phyloP scores from a whole-genome alignment of 2,329 filamentous ascomycete species.

The Purpureocillium lavendulum region DNA sequence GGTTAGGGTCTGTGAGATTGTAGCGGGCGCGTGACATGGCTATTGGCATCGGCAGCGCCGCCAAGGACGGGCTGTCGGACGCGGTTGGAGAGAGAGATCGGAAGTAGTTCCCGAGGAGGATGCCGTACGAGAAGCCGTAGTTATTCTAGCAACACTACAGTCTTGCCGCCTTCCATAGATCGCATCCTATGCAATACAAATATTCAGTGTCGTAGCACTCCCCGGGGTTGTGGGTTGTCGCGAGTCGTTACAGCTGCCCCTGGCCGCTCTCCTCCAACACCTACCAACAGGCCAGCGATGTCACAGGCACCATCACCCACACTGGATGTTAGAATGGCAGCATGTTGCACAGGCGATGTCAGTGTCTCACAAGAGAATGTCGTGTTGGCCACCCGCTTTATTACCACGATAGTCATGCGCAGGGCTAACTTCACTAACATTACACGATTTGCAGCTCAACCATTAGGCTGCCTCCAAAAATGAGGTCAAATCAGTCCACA shows the following conservation, averaged over 20 bases:
- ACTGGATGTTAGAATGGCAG: no score
- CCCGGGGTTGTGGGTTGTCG: no score
- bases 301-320: no score
- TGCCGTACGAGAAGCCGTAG: slow-evolving; percentile 35
- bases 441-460: slow-evolving; percentile 19
- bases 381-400: no score
- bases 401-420: not conserved
- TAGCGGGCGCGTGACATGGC: slow-evolving; percentile 23
- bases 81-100: slow-evolving; percentile 24
- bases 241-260: no score
- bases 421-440: slow-evolving; percentile 14
- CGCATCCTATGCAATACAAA: not conserved
- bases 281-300: no score
- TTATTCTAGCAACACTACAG: no score
- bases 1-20: no score
- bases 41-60: slow-evolving; percentile 25
- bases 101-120: slow-evolving; percentile 24
- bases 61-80: slow-evolving; percentile 34
- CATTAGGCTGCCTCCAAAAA: slow-evolving; percentile 26
- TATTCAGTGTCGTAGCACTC: no score
- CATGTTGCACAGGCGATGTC: no score
- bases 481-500: slow-evolving; percentile 22
- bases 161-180: not conserved
- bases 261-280: no score
- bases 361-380: no score